Percentiles rank a stretch among this genome's conserved stretches.
Evolutionary conservation across 495 filamentous ascomycete species (phyloP).

Genomic region (Oidiodendron maius): DNA sequence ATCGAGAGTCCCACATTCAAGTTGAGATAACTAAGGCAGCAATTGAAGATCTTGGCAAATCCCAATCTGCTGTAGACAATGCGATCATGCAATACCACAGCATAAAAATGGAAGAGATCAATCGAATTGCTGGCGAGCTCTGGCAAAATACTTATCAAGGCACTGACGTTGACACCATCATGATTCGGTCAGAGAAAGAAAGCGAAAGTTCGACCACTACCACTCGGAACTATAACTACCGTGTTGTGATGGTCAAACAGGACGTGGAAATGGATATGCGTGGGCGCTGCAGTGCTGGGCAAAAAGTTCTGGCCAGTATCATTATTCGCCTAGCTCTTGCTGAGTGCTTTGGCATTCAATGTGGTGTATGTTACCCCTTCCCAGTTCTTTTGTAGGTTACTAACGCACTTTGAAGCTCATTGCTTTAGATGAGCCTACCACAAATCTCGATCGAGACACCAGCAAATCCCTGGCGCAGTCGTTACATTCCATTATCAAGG

Average conservation of each 20-base stretch:
- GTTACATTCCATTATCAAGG: conserved; percentile 81
- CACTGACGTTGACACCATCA: conserved; percentile 94
- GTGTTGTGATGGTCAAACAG: conserved; percentile 97
- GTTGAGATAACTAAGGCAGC: conserved; percentile 91
- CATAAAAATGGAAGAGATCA: conserved; percentile 98
- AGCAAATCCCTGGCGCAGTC: conserved; percentile 81
- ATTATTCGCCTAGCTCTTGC: conserved; percentile 96
- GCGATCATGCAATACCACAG: conserved; percentile 96
- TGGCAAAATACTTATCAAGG: conserved; percentile 97
- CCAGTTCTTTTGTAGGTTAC: neutral
- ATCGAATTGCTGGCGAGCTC: conserved; percentile 86
- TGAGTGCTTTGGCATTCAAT: conserved; percentile 95
- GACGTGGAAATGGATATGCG: conserved; percentile 99
- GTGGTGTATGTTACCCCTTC: conserved; percentile 49
- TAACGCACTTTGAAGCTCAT: conserved; percentile 49
- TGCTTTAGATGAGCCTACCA: conserved; percentile 96
- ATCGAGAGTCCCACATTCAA: conserved; percentile 82
- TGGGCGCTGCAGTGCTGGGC: conserved; percentile 90
- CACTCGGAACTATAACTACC: conserved; percentile 91
- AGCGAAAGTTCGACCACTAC: conserved; percentile 54
- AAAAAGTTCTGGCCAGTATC: conserved; percentile 94
- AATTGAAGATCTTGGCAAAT: conserved; percentile 81
- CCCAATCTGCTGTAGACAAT: conserved; percentile 75
- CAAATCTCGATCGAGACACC: conserved; percentile 93
- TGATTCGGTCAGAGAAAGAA: conserved; percentile 79